Evolutionary conservation across 73 alveolate genomes (phyloP).

Genomic region (Uronychia setigera): DNA sequence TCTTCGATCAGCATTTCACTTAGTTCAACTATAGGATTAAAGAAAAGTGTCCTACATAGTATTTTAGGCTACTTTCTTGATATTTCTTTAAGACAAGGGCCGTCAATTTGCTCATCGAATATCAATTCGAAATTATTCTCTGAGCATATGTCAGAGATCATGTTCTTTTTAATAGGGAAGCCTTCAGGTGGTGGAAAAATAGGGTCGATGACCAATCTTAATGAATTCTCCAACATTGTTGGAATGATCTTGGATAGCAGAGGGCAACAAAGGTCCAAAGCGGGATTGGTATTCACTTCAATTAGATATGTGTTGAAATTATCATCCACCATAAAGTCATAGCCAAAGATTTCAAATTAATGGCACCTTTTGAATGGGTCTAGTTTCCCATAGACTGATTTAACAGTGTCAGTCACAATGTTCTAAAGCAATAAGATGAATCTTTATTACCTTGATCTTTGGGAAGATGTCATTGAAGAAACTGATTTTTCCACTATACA

Average conservation of each 20-base stretch:
- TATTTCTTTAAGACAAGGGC: too few relatives aligned
- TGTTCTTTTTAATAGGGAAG: background rate
- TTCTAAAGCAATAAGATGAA: background rate
- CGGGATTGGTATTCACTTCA: conserved; percentile 94
- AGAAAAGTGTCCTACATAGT: too few relatives aligned
- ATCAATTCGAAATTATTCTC: conserved; percentile 12
- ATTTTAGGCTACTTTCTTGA: too few relatives aligned
- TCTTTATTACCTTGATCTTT: conserved; percentile 63
- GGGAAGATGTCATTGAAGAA: conserved; percentile 84
- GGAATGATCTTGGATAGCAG: conserved; percentile 87
- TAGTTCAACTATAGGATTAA: too few relatives aligned
- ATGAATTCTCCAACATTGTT: conserved; percentile 89
- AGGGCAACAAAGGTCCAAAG: conserved; percentile 92
- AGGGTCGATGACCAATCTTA: conserved; percentile 92
- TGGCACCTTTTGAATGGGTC: conserved; percentile 57
- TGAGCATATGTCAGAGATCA: too few relatives aligned
- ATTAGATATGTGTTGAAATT: conserved; percentile 87
- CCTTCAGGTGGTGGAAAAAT: conserved; percentile 67
- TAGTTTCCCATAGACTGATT: conserved; percentile 53
- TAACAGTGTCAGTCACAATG: conserved; percentile 54
- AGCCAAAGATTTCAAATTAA: conserved; percentile 88
- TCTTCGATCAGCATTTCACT: too few relatives aligned
- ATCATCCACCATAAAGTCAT: conserved; percentile 93
- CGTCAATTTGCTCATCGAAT: conserved; percentile 20
- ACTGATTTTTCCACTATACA: conserved; percentile 50